Percentiles rank a stretch among this genome's conserved stretches.
These are phyloP conservation scores for Vicia villosa DNA, from an alignment of 306 rosid genomes.

Conservation along the genomic window DNA sequence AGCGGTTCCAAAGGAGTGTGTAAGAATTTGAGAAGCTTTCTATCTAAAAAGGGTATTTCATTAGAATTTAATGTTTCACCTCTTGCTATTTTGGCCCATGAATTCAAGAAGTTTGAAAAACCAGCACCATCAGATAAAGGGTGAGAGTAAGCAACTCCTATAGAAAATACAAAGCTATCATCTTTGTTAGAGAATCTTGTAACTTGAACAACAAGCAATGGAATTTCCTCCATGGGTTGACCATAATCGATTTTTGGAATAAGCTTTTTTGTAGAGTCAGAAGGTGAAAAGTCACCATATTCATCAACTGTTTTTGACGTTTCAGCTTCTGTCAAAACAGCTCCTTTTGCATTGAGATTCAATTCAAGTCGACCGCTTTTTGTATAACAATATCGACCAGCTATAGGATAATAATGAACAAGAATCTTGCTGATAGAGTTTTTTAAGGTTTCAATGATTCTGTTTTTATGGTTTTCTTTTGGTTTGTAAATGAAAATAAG, in stretches of 20 bases:
- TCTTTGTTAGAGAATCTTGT: slow-evolving; percentile 10
- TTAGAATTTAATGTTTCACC: neutral
- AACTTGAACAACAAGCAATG: neutral
- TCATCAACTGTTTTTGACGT: neutral
- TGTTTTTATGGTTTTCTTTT: neutral
- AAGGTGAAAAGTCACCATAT: slow-evolving; percentile 36
- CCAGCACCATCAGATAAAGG: neutral
- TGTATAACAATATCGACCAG: slow-evolving; percentile 16
- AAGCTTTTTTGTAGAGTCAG: slow-evolving; percentile 11
- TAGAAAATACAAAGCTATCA: neutral
- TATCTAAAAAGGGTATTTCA: slow-evolving; percentile 27
- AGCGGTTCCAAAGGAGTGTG: neutral
- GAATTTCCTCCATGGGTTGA: slow-evolving; percentile 2
- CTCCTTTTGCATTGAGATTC: slow-evolving; percentile 32
- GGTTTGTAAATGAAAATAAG: slow-evolving; percentile 15
- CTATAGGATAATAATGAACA: slow-evolving; percentile 35
- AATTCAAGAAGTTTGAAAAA: neutral
- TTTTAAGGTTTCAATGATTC: neutral
- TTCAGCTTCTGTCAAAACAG: slow-evolving; percentile 1
- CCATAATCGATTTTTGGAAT: slow-evolving; percentile 21
- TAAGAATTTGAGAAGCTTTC: neutral
- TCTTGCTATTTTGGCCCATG: slow-evolving; percentile 28
- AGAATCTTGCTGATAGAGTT: slow-evolving; percentile 18
- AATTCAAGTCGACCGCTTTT: neutral
- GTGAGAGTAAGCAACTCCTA: slow-evolving; percentile 4